Evolutionary conservation across 352 stramenopile species (phyloP).

Genomic region (Globisporangium perplexum): DNA sequence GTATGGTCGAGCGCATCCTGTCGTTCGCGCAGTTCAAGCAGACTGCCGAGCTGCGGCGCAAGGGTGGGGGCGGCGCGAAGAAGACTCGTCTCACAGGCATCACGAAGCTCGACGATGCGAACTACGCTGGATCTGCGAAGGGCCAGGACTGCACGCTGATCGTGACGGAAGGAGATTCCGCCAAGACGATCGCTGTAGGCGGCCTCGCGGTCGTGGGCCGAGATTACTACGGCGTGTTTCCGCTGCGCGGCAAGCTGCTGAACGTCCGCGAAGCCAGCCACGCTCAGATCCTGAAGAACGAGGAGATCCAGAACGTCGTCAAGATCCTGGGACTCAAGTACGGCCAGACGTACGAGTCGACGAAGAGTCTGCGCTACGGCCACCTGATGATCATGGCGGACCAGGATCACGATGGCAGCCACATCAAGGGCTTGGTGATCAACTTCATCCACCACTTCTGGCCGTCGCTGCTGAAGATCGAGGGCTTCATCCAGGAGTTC

Average conservation of each 20-base stretch:
- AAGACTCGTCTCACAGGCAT: slow-evolving; percentile 87
- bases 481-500: slow-evolving; percentile 93
- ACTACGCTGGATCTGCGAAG: slow-evolving; percentile 90
- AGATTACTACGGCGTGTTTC: slow-evolving; percentile 97
- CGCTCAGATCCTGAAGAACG: slow-evolving; percentile 95
- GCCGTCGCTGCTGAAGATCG: slow-evolving; percentile 92
- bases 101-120: slow-evolving; percentile 97
- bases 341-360: slow-evolving; percentile 90
- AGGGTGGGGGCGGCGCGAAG: slow-evolving; percentile 76
- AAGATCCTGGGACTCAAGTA: slow-evolving; percentile 97
- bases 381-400: slow-evolving; percentile 99
- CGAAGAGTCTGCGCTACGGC: slow-evolving; percentile 91
- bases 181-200: slow-evolving; percentile 96
- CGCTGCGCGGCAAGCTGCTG: slow-evolving; percentile 96
- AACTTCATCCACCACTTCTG: slow-evolving; percentile 99
- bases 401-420: slow-evolving; percentile 98
- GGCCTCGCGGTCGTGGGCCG: slow-evolving; percentile 94
- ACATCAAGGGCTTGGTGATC: slow-evolving; percentile 99
- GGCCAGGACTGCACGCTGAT: slow-evolving; percentile 96
- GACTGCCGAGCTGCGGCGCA: slow-evolving; percentile 86
- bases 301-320: slow-evolving; percentile 95
- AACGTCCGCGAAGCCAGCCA: slow-evolving; percentile 99
- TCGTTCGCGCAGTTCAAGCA: slow-evolving; percentile 92
- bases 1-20: slow-evolving; percentile 88
- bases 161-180: slow-evolving; percentile 98